Conservation (phyloP, 1,284 basidiomycete genomes). For the Trichosporon inkin region DNA sequence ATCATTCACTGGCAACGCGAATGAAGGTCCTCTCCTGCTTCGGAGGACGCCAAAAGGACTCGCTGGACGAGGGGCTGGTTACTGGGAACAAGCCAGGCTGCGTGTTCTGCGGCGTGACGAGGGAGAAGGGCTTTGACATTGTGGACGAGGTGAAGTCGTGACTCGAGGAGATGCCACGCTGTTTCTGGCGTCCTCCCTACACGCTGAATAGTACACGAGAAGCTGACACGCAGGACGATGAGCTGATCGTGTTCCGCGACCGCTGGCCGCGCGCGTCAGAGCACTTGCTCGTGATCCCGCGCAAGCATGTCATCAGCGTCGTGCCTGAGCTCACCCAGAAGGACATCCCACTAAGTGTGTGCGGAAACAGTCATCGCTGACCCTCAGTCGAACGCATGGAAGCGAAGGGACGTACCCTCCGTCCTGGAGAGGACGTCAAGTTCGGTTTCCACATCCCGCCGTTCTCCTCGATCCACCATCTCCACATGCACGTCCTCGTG, state of each 20-base stretch:
- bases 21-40: constrained; percentile 18
- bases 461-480: constrained; percentile 70
- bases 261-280: constrained; percentile 58
- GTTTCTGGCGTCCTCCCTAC: too few relatives aligned
- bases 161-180: not conserved
- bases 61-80: constrained; percentile 5
- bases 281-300: constrained; percentile 65
- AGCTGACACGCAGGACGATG: constrained; percentile 53
- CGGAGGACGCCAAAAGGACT: not conserved
- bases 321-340: constrained; percentile 54
- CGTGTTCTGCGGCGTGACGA: constrained; percentile 59
- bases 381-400: constrained; percentile 61
- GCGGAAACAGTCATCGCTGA: constrained; percentile 6
- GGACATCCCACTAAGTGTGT: constrained; percentile 57
- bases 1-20: not conserved
- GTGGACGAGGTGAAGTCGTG: constrained; percentile 57
- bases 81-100: constrained; percentile 38
- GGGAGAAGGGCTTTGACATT: constrained; percentile 59
- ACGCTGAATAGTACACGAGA: too few relatives aligned
- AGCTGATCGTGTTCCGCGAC: constrained; percentile 63
- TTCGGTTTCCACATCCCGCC: constrained; percentile 80
- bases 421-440: constrained; percentile 46
- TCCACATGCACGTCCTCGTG: constrained; percentile 73
- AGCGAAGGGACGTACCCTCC: constrained; percentile 56
- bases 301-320: constrained; percentile 58